Evolutionary conservation across 371 early-diverging fungal genomes (phyloP).

Genomic region (Mucor piriformis): DNA sequence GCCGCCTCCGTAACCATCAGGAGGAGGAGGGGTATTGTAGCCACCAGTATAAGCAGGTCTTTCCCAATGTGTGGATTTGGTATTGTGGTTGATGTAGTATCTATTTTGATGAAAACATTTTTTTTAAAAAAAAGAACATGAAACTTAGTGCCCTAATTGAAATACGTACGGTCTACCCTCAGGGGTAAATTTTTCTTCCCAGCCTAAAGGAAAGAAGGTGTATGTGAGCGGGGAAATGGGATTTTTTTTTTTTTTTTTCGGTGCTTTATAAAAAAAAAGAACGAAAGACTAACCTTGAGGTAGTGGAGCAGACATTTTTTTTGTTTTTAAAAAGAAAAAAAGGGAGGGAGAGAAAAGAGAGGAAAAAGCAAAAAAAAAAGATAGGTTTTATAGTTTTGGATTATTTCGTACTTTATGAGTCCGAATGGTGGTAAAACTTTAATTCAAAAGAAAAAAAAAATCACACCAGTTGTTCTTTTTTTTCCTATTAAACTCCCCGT

Average conservation of each 20-base stretch:
- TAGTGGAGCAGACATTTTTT: constrained; percentile 41
- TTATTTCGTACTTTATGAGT: background rate
- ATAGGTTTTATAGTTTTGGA: background rate
- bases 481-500: too few species aligned
- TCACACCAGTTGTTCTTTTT: background rate
- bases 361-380: background rate
- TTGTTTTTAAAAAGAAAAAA: background rate
- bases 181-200: constrained; percentile 47
- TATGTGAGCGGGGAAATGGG: background rate
- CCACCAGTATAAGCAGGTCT: constrained; percentile 39
- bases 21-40: constrained; percentile 14
- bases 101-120: constrained; percentile 7
- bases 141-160: too few species aligned
- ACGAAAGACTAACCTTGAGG: constrained; percentile 25
- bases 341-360: background rate
- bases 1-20: background rate
- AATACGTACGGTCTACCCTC: constrained; percentile 44
- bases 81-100: constrained; percentile 63
- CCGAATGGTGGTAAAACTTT: too few species aligned
- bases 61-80: constrained; percentile 64
- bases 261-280: background rate
- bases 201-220: constrained; percentile 20
- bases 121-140: background rate
- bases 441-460: background rate
- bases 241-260: background rate